Evolutionary conservation across 345 rosid genomes (phyloP), one percentile per base, ranked within the genome.

Genomic region (Crucihimalaya himalaica): DNA sequence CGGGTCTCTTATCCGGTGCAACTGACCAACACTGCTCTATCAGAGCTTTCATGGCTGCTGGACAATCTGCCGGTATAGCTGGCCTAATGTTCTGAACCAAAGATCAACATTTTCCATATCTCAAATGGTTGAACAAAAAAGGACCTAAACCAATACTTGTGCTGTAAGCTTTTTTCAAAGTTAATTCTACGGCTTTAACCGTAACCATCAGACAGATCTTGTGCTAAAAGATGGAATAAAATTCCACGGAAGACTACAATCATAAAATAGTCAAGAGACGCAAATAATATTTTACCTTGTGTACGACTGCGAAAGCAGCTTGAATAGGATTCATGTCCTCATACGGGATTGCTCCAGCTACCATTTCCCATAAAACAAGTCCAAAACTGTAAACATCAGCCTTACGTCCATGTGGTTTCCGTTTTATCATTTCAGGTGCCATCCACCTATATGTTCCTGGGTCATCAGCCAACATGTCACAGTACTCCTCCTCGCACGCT

Each of bases 351-450:
- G 86, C 79, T 66, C 99, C 98, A 15, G 98, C 89, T 16, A 89
- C 86, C 97, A 96, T 85, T 79, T 96, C 99, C 99, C 99, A 96
- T 29, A 96, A 78, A 52, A 96, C 89, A 6, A 96, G 96, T 62
- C 98, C 98, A 72, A 92, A 96, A 68, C 99, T 88, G 73, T 96
- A 96, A 6, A 90, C 97, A 66, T 96, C 99, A 4, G 89, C 99
- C 82, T 83, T 90, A 69, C 84, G 81, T 23, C 98, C 96, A 55
- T 90, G 87, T 13, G 97, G 71, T 83, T 90, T 92, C 66, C 84
- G 83, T 73, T 90, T 96, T 11, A 96, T 96, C 99, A 96, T 96
- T 80, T 96, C 99, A 51, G 99, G 99, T 66, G 99, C 99, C 99
- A 96, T 96, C 99, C 99, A 96, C 45, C 99, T 86, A 40, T 88